Evolutionary conservation across 2,329 filamentous ascomycete species (phyloP).

Genomic region (Colletotrichum filicis): DNA sequence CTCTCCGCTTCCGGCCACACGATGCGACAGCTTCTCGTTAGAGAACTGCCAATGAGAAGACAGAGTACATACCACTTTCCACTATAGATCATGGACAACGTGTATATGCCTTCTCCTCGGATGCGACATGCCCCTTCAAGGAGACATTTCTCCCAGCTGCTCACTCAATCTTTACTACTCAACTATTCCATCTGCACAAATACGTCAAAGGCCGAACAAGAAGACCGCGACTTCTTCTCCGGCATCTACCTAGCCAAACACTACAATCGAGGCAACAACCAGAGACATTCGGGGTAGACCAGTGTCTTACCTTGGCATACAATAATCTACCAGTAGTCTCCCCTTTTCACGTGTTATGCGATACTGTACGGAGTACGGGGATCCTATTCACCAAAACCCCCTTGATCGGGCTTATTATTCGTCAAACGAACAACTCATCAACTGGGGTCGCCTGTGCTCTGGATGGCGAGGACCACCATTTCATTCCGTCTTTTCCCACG

Average conservation of each 20-base stretch:
- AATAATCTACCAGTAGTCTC: not conserved
- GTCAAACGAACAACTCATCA: not conserved
- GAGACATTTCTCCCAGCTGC: not conserved
- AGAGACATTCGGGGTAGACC: slow-evolving; percentile 2
- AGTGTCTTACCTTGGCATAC: not conserved
- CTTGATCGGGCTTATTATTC: not conserved
- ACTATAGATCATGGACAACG: not conserved
- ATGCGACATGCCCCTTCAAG: not conserved
- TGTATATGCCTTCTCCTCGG: not conserved
- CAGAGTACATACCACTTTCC: not conserved
- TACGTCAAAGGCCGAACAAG: not conserved
- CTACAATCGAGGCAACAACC: not conserved
- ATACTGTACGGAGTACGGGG: not conserved
- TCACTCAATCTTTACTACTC: not conserved
- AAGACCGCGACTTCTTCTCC: not conserved
- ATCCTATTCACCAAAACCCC: not conserved
- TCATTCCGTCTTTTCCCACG: slow-evolving; percentile 4
- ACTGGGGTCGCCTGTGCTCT: not conserved
- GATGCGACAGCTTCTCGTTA: not conserved
- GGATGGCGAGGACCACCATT: slow-evolving; percentile 1
- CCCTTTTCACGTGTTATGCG: not conserved
- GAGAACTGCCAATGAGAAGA: not conserved
- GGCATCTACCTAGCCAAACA: not conserved
- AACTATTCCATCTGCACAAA: not conserved
- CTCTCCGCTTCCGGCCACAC: slow-evolving; percentile 8